Evolutionary conservation across 2,329 filamentous ascomycete species (phyloP).

Genomic region (Diaporthe citrichinensis): DNA sequence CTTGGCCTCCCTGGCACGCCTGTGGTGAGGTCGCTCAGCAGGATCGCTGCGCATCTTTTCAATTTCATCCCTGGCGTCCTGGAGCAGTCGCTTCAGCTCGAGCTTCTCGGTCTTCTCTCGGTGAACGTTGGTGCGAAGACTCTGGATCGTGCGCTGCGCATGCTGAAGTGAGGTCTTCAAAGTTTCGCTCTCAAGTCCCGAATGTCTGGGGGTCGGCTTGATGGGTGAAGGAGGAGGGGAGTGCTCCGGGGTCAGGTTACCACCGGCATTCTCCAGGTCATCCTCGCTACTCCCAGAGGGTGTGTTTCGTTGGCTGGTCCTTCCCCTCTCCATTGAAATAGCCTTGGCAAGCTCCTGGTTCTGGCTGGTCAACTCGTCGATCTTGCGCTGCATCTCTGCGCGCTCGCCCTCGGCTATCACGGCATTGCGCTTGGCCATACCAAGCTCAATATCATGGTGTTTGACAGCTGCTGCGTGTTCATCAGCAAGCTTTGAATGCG

Average conservation of each 20-base stretch:
- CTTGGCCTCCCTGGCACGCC: constrained; percentile 74
- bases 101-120: constrained; percentile 99
- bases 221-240: constrained; percentile 91
- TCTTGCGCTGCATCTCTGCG: constrained; percentile 82
- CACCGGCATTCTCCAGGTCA: constrained; percentile 74
- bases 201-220: constrained; percentile 92
- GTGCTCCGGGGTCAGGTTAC: constrained; percentile 85
- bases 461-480: constrained; percentile 84
- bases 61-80: constrained; percentile 94
- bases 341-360: constrained; percentile 93
- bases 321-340: constrained; percentile 80
- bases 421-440: constrained; percentile 84
- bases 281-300: constrained; percentile 72
- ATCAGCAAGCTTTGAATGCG: constrained; percentile 83
- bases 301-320: constrained; percentile 75
- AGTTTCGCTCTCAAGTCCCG: constrained; percentile 94
- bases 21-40: constrained; percentile 54
- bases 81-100: constrained; percentile 93
- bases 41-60: constrained; percentile 76
- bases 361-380: constrained; percentile 89
- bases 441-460: constrained; percentile 90
- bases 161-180: constrained; percentile 94
- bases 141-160: constrained; percentile 96
- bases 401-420: constrained; percentile 84
- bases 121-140: constrained; percentile 93